phyloP scores from a whole-genome alignment of 768 basidiomycete species.

The Tephrocybe rancida region DNA sequence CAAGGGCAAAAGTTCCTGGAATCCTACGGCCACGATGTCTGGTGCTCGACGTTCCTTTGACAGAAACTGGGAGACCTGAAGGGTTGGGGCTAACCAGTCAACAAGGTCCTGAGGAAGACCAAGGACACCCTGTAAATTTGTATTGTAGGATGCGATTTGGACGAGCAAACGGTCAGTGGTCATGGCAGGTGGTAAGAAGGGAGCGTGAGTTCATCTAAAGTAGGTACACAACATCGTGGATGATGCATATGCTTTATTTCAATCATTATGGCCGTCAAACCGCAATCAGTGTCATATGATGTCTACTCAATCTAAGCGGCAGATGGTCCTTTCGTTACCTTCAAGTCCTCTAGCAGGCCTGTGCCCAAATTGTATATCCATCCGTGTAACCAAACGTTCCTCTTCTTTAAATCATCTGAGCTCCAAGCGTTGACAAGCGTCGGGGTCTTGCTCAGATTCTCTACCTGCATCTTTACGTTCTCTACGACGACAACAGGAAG shows the following conservation, averaged over 20 bases:
- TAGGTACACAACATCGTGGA: no score
- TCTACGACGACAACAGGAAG: slow-evolving; percentile 54
- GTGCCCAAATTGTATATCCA: slow-evolving; percentile 70
- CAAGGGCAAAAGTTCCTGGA: slow-evolving; percentile 91
- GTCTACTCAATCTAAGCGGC: background rate
- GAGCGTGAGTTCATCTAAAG: background rate
- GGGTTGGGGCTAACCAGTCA: slow-evolving; percentile 87
- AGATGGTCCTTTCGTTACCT: slow-evolving; percentile 42
- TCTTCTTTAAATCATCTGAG: slow-evolving; percentile 39
- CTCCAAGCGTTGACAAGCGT: slow-evolving; percentile 52
- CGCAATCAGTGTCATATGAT: background rate
- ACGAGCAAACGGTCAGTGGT: slow-evolving; percentile 51
- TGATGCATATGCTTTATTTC: no score
- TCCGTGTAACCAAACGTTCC: slow-evolving; percentile 63
- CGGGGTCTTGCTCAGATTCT: slow-evolving; percentile 47
- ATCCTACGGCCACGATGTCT: slow-evolving; percentile 88
- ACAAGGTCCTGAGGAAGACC: slow-evolving; percentile 85
- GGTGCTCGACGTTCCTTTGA: slow-evolving; percentile 66
- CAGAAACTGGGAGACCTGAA: slow-evolving; percentile 76
- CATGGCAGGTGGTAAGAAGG: slow-evolving; percentile 3
- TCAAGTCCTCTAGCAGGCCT: slow-evolving; percentile 61
- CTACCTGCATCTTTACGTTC: slow-evolving; percentile 61
- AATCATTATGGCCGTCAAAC: background rate
- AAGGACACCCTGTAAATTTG: slow-evolving; percentile 77
- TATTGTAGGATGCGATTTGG: slow-evolving; percentile 90